A percentile compares a stretch with the other conserved stretches of the same genome.
These are phyloP conservation scores for Ambrosiella cleistominuta DNA, from an alignment of 2,329 filamentous ascomycete species.

Conservation along the genomic window DNA sequence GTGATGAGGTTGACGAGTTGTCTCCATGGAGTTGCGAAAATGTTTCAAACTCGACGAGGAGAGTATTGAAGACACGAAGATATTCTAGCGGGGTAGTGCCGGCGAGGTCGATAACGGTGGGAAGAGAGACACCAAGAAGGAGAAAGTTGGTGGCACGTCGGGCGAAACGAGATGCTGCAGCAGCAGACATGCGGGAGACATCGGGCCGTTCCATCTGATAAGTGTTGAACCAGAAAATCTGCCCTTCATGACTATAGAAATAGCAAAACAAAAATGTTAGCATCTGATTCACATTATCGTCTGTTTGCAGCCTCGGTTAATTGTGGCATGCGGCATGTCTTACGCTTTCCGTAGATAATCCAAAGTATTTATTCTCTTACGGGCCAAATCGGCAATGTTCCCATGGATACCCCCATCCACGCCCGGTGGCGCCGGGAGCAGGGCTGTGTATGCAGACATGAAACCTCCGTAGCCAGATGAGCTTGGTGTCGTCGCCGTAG, in stretches of 20 bases:
- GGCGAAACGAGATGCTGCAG: conserved; percentile 66
- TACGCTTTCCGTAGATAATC: conserved; percentile 88
- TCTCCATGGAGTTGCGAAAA: conserved; percentile 79
- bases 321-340: conserved; percentile 18
- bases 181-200: conserved; percentile 66
- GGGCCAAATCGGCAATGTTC: conserved; percentile 66
- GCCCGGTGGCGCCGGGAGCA: conserved; percentile 14
- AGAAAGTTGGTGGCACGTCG: conserved; percentile 88
- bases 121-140: conserved; percentile 78
- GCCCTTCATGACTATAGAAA: conserved; percentile 59
- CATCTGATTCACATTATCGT: not conserved
- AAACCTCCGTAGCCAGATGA: conserved; percentile 3
- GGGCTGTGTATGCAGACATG: conserved; percentile 6
- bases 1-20: conserved; percentile 50
- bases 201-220: conserved; percentile 76
- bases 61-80: conserved; percentile 65
- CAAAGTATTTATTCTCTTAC: conserved; percentile 84
- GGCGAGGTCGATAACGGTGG: conserved; percentile 75
- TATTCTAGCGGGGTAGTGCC: conserved; percentile 67
- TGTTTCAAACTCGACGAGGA: conserved; percentile 81
- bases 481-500: conserved; percentile 1
- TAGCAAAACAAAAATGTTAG: not conserved
- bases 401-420: conserved; percentile 35
- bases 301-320: too few relatives aligned
- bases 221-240: conserved; percentile 97